These are phyloP conservation scores for Tylopilus orsonianus DNA, from an alignment of 1,284 basidiomycete species.

Conservation along the genomic window DNA sequence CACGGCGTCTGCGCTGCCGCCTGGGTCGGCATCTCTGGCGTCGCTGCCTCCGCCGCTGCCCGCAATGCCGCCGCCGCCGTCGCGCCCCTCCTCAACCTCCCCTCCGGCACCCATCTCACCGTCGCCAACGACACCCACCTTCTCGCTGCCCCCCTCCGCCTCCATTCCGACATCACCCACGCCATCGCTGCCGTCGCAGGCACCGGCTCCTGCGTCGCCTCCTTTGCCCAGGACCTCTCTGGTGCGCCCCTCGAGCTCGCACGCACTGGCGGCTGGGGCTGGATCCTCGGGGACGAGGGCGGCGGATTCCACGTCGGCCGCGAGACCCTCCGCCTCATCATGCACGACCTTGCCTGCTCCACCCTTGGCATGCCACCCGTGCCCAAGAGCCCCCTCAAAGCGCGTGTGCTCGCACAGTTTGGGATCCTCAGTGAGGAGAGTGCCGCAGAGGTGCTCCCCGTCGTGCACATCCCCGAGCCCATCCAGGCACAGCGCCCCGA, in stretches of 20 bases:
- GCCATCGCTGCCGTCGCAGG: constrained; percentile 70
- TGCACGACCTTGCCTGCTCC: constrained; percentile 54
- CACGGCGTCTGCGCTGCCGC: constrained; percentile 53
- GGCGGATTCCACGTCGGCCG: constrained; percentile 75
- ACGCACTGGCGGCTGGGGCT: constrained; percentile 77
- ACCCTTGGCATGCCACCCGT: constrained; percentile 42
- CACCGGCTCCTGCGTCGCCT: constrained; percentile 69
- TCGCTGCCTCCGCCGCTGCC: constrained; percentile 66
- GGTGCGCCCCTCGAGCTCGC: constrained; percentile 56
- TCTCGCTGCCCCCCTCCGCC: constrained; percentile 66
- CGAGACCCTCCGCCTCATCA: constrained; percentile 65
- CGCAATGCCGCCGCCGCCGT: constrained; percentile 69
- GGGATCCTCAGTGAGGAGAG: constrained; percentile 50
- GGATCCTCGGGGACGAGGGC: constrained; percentile 81
- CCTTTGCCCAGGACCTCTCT: constrained; percentile 47
- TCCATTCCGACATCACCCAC: constrained; percentile 54
- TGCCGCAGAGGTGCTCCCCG: constrained; percentile 60
- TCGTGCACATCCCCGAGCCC: constrained; percentile 60
- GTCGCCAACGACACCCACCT: constrained; percentile 76
- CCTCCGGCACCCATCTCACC: constrained; percentile 53
- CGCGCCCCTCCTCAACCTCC: constrained; percentile 71
- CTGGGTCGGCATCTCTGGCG: constrained; percentile 78
- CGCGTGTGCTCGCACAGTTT: constrained; percentile 53
- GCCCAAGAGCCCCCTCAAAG: constrained; percentile 40
- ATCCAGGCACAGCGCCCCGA: constrained; percentile 18